phyloP scores from a whole-genome alignment of 2,329 filamentous ascomycete genomes.

The Verticillium dahliae region DNA sequence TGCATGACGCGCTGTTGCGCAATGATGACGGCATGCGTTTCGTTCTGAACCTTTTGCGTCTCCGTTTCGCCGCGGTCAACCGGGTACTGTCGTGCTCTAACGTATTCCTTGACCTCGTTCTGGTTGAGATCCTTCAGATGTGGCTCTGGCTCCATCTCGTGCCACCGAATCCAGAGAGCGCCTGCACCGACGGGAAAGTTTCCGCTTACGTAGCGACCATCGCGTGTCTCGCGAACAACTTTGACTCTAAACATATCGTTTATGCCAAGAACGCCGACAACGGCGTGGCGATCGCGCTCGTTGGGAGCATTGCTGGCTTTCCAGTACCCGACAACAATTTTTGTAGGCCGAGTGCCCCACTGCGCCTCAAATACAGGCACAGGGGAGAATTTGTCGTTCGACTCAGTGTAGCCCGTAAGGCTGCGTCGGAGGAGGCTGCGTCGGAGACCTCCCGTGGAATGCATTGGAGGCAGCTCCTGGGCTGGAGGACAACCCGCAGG shows the following conservation, averaged over 20 bases:
- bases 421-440: neutral
- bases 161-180: constrained; percentile 56
- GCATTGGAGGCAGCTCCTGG: constrained; percentile 2
- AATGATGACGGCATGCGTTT: constrained; percentile 43
- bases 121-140: constrained; percentile 45
- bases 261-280: constrained; percentile 54
- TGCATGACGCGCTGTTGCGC: constrained; percentile 37
- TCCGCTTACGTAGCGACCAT: constrained; percentile 49
- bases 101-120: constrained; percentile 57
- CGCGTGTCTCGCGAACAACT: constrained; percentile 51
- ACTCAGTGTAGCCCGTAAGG: neutral
- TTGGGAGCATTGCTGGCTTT: constrained; percentile 41
- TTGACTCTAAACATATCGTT: constrained; percentile 62
- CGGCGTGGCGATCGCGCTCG: constrained; percentile 49
- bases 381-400: neutral
- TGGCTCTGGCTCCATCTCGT: constrained; percentile 52
- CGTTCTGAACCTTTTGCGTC: constrained; percentile 42
- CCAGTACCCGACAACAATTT: constrained; percentile 56
- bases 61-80: constrained; percentile 45
- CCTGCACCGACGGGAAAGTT: constrained; percentile 57
- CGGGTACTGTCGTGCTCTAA: constrained; percentile 53
- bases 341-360: constrained; percentile 46
- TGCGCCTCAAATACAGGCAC: constrained; percentile 30
- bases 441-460: neutral
- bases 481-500: neutral